Evolutionary conservation across 2,329 filamentous ascomycete genomes (phyloP).

Genomic region (Penicillium griseofulvum): DNA sequence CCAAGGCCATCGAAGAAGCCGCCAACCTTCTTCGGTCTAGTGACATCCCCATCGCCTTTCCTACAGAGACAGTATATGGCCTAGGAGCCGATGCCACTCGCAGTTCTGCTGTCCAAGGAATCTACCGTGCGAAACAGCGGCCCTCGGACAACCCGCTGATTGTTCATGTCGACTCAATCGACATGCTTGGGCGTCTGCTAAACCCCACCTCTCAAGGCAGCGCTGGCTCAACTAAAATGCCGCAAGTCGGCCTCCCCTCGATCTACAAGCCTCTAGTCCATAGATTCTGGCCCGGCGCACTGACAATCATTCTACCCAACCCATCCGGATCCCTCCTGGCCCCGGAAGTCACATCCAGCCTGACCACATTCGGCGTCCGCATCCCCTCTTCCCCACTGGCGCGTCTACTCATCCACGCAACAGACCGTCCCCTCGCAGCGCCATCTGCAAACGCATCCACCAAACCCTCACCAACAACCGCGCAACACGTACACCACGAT

Average conservation of each 20-base stretch:
- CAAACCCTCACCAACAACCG: constrained; percentile 85
- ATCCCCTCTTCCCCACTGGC: constrained; percentile 88
- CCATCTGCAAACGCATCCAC: constrained; percentile 95
- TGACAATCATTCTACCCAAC: constrained; percentile 85
- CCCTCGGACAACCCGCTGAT: constrained; percentile 96
- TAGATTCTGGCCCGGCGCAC: constrained; percentile 88
- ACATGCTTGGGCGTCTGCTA: constrained; percentile 68
- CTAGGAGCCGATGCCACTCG: constrained; percentile 93
- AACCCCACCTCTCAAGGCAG: constrained; percentile 31
- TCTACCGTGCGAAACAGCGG: constrained; percentile 84
- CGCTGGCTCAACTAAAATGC: constrained; percentile 30
- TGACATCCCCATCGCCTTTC: constrained; percentile 83
- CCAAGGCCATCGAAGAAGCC: constrained; percentile 59
- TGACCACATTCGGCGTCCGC: constrained; percentile 81
- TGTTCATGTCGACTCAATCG: constrained; percentile 79
- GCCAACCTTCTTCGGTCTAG: constrained; percentile 63
- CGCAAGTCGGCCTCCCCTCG: constrained; percentile 55
- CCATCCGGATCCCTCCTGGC: constrained; percentile 69
- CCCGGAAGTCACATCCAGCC: constrained; percentile 84
- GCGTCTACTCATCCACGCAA: constrained; percentile 76
- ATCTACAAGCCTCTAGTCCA: constrained; percentile 77
- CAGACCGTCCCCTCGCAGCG: constrained; percentile 77
- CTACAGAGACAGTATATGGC: constrained; percentile 96
- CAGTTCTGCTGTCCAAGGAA: constrained; percentile 79
- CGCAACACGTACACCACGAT: constrained; percentile 84